These are phyloP conservation scores for Rosa persica DNA, from an alignment of 306 rosid genomes.

Conservation along the genomic window DNA sequence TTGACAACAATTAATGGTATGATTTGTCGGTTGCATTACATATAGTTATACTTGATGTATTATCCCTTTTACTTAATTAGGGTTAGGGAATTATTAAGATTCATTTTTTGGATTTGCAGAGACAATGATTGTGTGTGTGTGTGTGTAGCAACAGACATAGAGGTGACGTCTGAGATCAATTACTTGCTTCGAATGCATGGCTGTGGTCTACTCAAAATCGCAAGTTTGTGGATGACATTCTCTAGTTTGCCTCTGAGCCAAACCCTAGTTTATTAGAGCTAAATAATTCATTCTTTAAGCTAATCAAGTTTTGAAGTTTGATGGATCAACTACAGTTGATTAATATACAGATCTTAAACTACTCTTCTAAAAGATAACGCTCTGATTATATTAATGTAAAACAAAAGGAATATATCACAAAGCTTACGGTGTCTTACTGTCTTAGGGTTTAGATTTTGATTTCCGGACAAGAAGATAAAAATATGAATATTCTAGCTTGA, in stretches of 20 bases:
- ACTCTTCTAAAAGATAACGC: not conserved
- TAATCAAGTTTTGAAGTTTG: not conserved
- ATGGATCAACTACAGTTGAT: not conserved
- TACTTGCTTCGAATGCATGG: not conserved
- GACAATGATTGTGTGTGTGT: not conserved
- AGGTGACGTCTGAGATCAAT: not conserved
- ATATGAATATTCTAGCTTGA: not conserved
- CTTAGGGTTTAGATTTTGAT: no score
- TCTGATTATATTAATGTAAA: not conserved
- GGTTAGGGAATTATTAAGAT: not conserved
- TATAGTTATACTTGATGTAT: no score
- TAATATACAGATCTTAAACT: not conserved
- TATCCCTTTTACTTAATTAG: not conserved
- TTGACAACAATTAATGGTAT: no score
- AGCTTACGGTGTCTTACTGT: no score
- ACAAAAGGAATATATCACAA: no score
- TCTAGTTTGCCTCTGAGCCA: not conserved
- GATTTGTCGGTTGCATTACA: not conserved
- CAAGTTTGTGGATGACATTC: not conserved
- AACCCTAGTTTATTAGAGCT: not conserved
- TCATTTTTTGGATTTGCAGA: not conserved
- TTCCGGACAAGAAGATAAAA: no score
- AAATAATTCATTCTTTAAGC: not conserved
- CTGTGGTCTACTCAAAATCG: not conserved
- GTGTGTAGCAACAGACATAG: not conserved